Evolutionary conservation across 129 eudicot genomes (phyloP).

Genomic region (Helianthus tuberosus): DNA sequence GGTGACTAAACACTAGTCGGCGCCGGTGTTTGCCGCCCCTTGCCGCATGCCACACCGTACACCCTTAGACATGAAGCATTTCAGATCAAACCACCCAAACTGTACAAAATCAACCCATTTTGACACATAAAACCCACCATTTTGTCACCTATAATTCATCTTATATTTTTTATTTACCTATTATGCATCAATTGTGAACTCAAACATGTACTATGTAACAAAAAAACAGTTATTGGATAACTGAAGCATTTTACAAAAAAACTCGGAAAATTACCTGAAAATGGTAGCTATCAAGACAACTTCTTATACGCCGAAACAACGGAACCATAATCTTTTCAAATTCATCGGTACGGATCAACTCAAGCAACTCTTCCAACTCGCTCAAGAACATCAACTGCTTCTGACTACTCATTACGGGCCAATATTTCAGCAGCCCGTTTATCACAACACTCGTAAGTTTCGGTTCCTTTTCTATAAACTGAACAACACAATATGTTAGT

Average conservation of each 20-base stretch:
- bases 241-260: background rate
- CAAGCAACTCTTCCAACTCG: conserved; percentile 70
- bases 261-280: conserved; percentile 50
- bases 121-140: no score
- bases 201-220: conserved; percentile 1
- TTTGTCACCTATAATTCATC: no score
- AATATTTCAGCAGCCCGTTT: conserved; percentile 58
- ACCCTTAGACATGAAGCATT: background rate
- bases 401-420: conserved; percentile 76
- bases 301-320: conserved; percentile 53
- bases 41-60: no score
- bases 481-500: conserved; percentile 60
- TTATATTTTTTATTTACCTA: background rate
- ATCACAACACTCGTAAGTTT: conserved; percentile 57
- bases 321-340: conserved; percentile 69
- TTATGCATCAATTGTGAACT: background rate
- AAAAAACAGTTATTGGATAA: background rate
- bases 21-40: no score
- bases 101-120: background rate
- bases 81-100: background rate
- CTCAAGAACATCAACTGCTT: conserved; percentile 73
- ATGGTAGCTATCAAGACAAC: conserved; percentile 70
- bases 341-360: conserved; percentile 54
- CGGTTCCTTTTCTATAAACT: conserved; percentile 70
- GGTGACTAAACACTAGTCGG: no score